A percentile compares a stretch with the other conserved stretches of the same genome.
Conservation (phyloP, 371 early-diverging fungal genomes). For the Conidiobolus incongruus region DNA sequence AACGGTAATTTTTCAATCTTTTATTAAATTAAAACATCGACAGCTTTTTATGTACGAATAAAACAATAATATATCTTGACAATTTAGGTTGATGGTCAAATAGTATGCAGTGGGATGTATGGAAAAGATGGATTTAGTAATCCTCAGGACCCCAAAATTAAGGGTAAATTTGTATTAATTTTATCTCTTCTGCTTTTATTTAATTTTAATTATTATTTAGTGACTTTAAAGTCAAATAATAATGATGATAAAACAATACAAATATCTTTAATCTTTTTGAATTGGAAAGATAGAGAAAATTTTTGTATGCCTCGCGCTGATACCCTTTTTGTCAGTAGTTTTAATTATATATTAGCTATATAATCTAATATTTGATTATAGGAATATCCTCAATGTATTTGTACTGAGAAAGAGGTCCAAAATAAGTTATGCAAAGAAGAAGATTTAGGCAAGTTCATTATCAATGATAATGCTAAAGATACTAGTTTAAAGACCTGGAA, state of each 20-base stretch:
- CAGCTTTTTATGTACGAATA: too few species aligned
- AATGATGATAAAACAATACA: too few species aligned
- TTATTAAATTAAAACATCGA: too few species aligned
- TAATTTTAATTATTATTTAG: too few species aligned
- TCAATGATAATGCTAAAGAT: background rate
- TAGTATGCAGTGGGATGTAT: constrained; percentile 12
- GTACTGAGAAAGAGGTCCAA: background rate
- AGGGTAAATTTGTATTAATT: background rate
- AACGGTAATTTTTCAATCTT: too few species aligned
- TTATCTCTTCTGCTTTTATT: too few species aligned
- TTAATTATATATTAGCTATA: background rate
- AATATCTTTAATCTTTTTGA: background rate
- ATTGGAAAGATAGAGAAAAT: constrained; percentile 1
- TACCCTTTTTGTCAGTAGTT: background rate
- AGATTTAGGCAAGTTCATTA: background rate
- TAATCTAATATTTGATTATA: background rate
- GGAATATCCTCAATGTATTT: background rate
- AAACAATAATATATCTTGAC: too few species aligned
- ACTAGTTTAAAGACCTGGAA: background rate
- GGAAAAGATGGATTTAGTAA: constrained; percentile 1
- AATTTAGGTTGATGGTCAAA: constrained; percentile 11
- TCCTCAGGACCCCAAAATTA: background rate
- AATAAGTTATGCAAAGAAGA: background rate
- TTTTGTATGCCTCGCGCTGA: background rate
- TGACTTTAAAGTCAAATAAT: too few species aligned